Evolutionary conservation across 208 protist genomes (phyloP), one percentile per base, ranked within the genome.

Genomic region (Wallacemonas sp.): DNA sequence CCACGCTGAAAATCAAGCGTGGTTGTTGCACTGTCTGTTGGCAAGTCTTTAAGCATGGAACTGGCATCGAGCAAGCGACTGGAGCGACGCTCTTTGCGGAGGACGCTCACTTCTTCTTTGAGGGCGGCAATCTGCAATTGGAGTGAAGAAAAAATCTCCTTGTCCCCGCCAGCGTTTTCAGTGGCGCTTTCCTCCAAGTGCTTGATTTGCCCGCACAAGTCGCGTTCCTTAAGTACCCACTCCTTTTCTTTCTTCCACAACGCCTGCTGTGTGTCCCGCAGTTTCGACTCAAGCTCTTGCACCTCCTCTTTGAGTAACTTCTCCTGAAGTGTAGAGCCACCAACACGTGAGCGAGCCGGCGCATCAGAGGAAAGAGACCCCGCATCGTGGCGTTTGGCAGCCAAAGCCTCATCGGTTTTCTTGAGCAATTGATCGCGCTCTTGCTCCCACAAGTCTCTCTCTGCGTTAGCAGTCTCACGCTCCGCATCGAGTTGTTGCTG

Each of bases 241-340:
- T 83, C 78, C 38, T 81, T 76, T 57, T 94, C 87, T 68, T 85
- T 91, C 26, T 59, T 30, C 78, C 84, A 86, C 46, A 72, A 58
- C 30, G 66, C 73, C 30, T 94, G 62, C 42, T 89, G 71, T 19
- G 60, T 24, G 15, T 81, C 71, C 38, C 80, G 82, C 37, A 94
- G 39, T 45, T 88, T 91, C 29, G 68, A 32, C 48, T 94, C 87
- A 37, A 94, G 82, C 41, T 87, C 70, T 1, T 66, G 71, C 50
- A 91, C 80, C 38, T 94, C 84, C 46, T 91, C 84, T 50, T 83
- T 86, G 22, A 93, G 66, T 17, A 93, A 59, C 22, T 66, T 36
- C 48, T 88, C 72, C 62, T 87, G 78, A 32, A 90, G 66, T 33
- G 50, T 41, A 17, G 50, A 57, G 30, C 19, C 30, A 21, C 30